A percentile compares a stretch with the other conserved stretches of the same genome.
Evolutionary conservation across 2,329 filamentous ascomycete species (phyloP).

Genomic region (Fusarium beomiforme): DNA sequence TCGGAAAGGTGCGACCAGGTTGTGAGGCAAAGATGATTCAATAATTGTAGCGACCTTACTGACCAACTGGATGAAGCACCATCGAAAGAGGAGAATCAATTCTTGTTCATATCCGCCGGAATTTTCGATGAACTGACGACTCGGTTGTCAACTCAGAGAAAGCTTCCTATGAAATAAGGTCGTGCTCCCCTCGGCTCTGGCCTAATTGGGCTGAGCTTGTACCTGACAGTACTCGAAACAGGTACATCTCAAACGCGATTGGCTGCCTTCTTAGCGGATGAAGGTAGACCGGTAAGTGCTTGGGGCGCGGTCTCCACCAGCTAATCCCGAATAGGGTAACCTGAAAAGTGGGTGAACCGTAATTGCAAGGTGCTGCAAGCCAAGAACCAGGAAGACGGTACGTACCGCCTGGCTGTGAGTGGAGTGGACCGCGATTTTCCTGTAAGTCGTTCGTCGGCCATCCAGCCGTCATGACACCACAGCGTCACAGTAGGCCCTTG

Average conservation of each 20-base stretch:
- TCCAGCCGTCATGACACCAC: slow-evolving; percentile 31
- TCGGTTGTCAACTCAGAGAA: neutral
- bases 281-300: slow-evolving; percentile 8
- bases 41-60: neutral
- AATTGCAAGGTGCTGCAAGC: slow-evolving; percentile 5
- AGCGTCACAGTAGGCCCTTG: slow-evolving; percentile 41
- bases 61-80: neutral
- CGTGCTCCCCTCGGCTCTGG: slow-evolving; percentile 2
- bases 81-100: neutral
- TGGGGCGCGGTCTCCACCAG: slow-evolving; percentile 8
- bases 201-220: slow-evolving; percentile 20
- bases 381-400: slow-evolving; percentile 22
- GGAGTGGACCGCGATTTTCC: slow-evolving; percentile 27
- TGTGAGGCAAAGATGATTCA: slow-evolving; percentile 16
- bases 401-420: slow-evolving; percentile 11
- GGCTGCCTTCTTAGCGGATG: slow-evolving; percentile 8
- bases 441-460: slow-evolving; percentile 40
- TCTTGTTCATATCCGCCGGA: neutral
- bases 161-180: slow-evolving; percentile 2
- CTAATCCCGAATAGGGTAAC: slow-evolving; percentile 27
- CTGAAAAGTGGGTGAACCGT: slow-evolving; percentile 19
- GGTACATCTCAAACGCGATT: slow-evolving; percentile 28
- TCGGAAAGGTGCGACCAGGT: slow-evolving; percentile 11
- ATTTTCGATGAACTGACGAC: neutral
- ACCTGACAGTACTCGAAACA: slow-evolving; percentile 32